Base-by-base conservation (phyloP, 2,329 filamentous ascomycete species). In the Clarireedia homoeocarpa region DNA sequence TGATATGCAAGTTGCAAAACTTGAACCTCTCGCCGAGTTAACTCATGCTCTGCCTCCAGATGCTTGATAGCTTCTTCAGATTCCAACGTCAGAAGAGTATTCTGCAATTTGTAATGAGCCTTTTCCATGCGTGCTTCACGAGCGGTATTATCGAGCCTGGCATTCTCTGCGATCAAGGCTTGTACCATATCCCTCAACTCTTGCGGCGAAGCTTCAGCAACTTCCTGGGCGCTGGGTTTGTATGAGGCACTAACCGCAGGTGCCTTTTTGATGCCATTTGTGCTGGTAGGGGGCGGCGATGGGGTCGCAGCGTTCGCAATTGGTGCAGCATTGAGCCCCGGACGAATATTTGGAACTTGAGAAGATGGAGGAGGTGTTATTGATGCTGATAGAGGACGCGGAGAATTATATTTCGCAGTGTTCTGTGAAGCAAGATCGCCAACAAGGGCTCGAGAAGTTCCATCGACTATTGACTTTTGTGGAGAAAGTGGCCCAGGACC, bases 51-150 rank as follows among this genome's bases (percentile, higher is more conserved):
- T 5, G 96, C 91, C 38, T 85, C 87, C 63, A 92, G 90, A 26
- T 91, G 84, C 71, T 95, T 91, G 9, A 89, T 82, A 30, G 91
- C 86, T 63, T 95, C 90, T 49, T 86, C 84, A 54, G 88, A 91
- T 67, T 95, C 89, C 62, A 96, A 84, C 51, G 82, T 84, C 27
- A 95, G 79, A 67, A 96, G 80, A 64, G 86, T 91, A 68, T 91
- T 88, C 70, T 96, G 92, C 54, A 97, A 76, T 72, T 94, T 95
- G 74, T 94, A 87, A 70, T 96, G 91, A 34, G 91, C 88, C 15
- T 88, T 85, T 58, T 91, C 88, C 75, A 91, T 91, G 66, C 94
- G 89, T 55, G 82, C 78, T 62, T 87, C 83, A 60, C 79, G 76
- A n/a, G 83, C 70, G 30, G 56, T 53, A 34, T 59, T 58, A n/a